Evolutionary conservation across 805 yeast species (phyloP).

Genomic region (Metschnikowia cerradonensis): DNA sequence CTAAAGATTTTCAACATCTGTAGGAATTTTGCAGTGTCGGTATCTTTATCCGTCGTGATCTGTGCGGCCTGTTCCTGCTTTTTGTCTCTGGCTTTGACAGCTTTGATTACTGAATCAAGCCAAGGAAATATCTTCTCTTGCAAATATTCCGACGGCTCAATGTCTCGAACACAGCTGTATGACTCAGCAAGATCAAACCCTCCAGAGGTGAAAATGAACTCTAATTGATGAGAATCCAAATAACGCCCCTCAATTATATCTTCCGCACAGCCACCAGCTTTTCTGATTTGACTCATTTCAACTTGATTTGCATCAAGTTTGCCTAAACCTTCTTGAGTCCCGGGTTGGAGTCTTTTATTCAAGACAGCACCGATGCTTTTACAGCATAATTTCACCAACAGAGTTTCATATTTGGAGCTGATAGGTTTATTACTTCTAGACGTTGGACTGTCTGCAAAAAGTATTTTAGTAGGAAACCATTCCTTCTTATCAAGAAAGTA

Average conservation of each 20-base stretch:
- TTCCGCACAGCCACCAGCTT: not conserved
- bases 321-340: not conserved
- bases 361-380: not conserved
- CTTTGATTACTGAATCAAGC: conserved; percentile 1
- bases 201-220: conserved; percentile 3
- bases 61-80: not conserved
- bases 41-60: not conserved
- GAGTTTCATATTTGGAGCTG: not conserved
- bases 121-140: conserved; percentile 6
- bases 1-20: not conserved
- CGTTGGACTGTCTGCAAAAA: not conserved
- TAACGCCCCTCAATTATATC: not conserved
- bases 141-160: conserved; percentile 4
- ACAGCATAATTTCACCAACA: not conserved
- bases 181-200: conserved; percentile 5
- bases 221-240: not conserved
- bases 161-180: conserved; percentile 5
- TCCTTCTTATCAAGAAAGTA: not conserved
- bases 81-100: not conserved
- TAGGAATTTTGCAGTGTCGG: not conserved
- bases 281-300: not conserved
- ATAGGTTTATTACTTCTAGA: not conserved
- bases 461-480: conserved; percentile 4
- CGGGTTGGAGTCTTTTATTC: not conserved
- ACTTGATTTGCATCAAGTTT: not conserved